Conservation (phyloP, 495 filamentous ascomycete species). For the Daldinia loculata region DNA sequence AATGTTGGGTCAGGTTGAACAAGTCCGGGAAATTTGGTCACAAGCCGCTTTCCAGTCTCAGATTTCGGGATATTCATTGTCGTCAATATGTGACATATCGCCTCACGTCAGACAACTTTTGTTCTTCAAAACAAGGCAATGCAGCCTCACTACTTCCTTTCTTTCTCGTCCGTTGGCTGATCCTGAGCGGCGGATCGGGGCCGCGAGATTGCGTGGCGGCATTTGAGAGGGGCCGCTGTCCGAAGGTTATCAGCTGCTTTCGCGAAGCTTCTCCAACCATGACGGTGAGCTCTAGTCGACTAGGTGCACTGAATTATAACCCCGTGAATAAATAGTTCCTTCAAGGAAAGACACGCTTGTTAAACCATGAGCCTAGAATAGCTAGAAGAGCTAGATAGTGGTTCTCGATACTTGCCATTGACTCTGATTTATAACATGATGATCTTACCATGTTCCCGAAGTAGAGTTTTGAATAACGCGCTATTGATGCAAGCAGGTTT, state of each 20-base stretch:
- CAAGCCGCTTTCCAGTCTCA: slow-evolving; percentile 12
- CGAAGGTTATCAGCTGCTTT: slow-evolving; percentile 24
- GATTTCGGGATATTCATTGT: slow-evolving; percentile 17
- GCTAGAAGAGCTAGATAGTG: not conserved
- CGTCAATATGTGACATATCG: slow-evolving; percentile 4
- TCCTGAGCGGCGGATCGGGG: slow-evolving; percentile 34
- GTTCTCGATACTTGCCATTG: slow-evolving; percentile 5
- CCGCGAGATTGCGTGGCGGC: slow-evolving; percentile 34
- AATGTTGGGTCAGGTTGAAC: slow-evolving; percentile 16
- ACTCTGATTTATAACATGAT: slow-evolving; percentile 25
- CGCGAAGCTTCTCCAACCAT: slow-evolving; percentile 28
- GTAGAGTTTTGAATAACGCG: slow-evolving; percentile 3
- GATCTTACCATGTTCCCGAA: slow-evolving; percentile 15
- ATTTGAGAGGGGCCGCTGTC: slow-evolving; percentile 33
- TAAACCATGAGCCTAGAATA: slow-evolving; percentile 10
- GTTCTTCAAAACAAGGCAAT: not conserved
- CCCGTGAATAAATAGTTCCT: not conserved
- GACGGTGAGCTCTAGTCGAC: slow-evolving; percentile 8
- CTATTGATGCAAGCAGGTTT: not conserved
- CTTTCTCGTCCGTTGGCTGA: slow-evolving; percentile 18
- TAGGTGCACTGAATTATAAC: slow-evolving; percentile 6
- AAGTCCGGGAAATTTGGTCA: slow-evolving; percentile 18
- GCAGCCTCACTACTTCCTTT: not conserved
- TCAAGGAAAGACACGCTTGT: not conserved
- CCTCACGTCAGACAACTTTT: slow-evolving; percentile 6